These are phyloP conservation scores for Cladosporium colombiae DNA, from an alignment of 2,329 filamentous ascomycete genomes.

Conservation along the genomic window DNA sequence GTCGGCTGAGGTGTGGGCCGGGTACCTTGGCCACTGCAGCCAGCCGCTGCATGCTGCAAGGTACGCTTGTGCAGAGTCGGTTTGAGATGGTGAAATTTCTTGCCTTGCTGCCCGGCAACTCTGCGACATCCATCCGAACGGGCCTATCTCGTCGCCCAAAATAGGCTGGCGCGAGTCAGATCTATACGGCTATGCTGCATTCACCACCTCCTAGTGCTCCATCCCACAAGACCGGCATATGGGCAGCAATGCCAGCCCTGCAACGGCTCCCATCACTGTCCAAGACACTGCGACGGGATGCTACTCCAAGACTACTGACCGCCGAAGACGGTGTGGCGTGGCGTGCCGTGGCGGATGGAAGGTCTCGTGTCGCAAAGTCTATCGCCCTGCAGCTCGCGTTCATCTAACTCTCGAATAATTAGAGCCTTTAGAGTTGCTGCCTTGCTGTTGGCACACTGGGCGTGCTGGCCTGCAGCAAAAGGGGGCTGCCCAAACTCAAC, in stretches of 20 bases:
- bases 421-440: slow-evolving; percentile 1
- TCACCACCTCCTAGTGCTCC: neutral
- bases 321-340: neutral
- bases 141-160: slow-evolving; percentile 10
- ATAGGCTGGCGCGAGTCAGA: neutral
- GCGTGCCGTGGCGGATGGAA: neutral
- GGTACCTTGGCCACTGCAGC: neutral
- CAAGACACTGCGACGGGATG: neutral
- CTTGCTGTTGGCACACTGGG: neutral
- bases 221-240: neutral
- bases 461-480: slow-evolving; percentile 10
- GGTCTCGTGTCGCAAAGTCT: slow-evolving; percentile 1
- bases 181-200: neutral
- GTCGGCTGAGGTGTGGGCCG: neutral
- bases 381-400: slow-evolving; percentile 6
- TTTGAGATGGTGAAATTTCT: slow-evolving; percentile 4
- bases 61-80: slow-evolving; percentile 1
- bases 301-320: neutral
- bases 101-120: neutral
- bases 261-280: neutral
- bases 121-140: slow-evolving; percentile 2
- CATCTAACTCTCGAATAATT: neutral
- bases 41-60: slow-evolving; percentile 13
- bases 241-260: neutral
- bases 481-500: slow-evolving; percentile 4